phyloP scores from a whole-genome alignment of 2,329 filamentous ascomycete species.

The Aspergillus eucalypticola region DNA sequence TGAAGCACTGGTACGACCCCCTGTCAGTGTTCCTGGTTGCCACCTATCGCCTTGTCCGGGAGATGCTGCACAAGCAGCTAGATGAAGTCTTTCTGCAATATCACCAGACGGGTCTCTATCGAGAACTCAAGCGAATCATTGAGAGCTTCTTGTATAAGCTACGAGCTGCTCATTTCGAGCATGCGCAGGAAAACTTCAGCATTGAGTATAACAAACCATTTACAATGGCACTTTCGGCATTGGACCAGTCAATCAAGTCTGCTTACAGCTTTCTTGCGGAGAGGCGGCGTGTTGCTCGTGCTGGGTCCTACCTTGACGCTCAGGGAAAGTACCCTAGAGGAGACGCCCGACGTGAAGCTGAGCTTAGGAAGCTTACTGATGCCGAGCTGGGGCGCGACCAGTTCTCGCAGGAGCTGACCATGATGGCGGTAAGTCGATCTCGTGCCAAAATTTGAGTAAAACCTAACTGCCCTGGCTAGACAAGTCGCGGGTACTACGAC shows the following conservation, averaged over 20 bases:
- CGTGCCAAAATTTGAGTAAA: background rate
- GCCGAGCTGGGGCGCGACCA: conserved; percentile 35
- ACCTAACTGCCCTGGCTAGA: conserved; percentile 28
- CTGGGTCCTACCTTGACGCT: conserved; percentile 12
- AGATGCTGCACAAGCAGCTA: conserved; percentile 49
- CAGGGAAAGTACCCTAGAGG: conserved; percentile 19
- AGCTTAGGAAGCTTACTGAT: conserved; percentile 28
- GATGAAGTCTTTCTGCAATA: conserved; percentile 39
- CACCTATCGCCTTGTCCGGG: conserved; percentile 32
- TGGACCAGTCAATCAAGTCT: conserved; percentile 24
- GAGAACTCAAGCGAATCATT: conserved; percentile 44
- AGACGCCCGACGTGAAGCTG: conserved; percentile 22
- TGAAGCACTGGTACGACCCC: conserved; percentile 60
- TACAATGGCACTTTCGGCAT: conserved; percentile 47
- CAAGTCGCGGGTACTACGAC: conserved; percentile 41
- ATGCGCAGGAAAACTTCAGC: conserved; percentile 52
- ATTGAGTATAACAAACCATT: conserved; percentile 60
- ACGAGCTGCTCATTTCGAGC: conserved; percentile 39
- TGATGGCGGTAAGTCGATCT: conserved; percentile 42
- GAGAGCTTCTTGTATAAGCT: conserved; percentile 50
- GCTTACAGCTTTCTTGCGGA: conserved; percentile 14
- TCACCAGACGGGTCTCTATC: conserved; percentile 37
- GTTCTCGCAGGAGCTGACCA: conserved; percentile 40
- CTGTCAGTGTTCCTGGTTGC: conserved; percentile 45
- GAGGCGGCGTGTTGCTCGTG: conserved; percentile 25